Conservation (phyloP, 371 early-diverging fungal species). For the Umbelopsis sp. region DNA sequence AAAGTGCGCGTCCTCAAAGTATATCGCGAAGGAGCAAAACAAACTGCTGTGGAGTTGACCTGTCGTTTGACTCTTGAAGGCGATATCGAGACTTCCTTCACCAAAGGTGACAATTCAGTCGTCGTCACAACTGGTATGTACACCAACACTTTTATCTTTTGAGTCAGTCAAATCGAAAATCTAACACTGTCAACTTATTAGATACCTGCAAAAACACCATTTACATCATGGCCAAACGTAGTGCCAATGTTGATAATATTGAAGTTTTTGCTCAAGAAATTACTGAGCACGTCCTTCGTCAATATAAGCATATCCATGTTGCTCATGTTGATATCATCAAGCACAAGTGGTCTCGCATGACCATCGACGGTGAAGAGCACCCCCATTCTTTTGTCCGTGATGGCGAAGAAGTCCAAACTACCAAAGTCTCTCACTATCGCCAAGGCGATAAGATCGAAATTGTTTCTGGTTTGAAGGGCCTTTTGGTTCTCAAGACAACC, state of each 20-base stretch:
- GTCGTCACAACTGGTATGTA: conserved; percentile 21
- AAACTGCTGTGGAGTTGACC: conserved; percentile 67
- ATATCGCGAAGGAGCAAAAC: conserved; percentile 52
- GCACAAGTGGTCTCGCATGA: conserved; percentile 66
- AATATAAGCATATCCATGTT: conserved; percentile 60
- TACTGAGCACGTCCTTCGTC: conserved; percentile 60
- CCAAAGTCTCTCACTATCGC: conserved; percentile 49
- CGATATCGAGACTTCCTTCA: conserved; percentile 64
- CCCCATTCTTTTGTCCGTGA: conserved; percentile 68
- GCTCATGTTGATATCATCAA: conserved; percentile 62
- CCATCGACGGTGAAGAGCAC: conserved; percentile 54
- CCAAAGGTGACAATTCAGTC: conserved; percentile 63
- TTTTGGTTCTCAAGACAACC: conserved; percentile 64
- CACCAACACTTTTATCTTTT: background rate
- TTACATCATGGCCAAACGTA: conserved; percentile 67
- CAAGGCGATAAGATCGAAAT: conserved; percentile 34
- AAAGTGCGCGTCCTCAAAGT: conserved; percentile 68
- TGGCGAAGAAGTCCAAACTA: conserved; percentile 61
- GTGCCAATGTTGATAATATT: conserved; percentile 57
- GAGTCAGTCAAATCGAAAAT: background rate
- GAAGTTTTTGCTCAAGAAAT: conserved; percentile 66
- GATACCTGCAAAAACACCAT: conserved; percentile 74
- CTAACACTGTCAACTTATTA: background rate
- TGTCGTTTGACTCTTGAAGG: conserved; percentile 65
- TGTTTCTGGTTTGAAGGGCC: conserved; percentile 51